Base-by-base conservation (phyloP, 805 yeast genomes). In the Peterozyma xylosa region DNA sequence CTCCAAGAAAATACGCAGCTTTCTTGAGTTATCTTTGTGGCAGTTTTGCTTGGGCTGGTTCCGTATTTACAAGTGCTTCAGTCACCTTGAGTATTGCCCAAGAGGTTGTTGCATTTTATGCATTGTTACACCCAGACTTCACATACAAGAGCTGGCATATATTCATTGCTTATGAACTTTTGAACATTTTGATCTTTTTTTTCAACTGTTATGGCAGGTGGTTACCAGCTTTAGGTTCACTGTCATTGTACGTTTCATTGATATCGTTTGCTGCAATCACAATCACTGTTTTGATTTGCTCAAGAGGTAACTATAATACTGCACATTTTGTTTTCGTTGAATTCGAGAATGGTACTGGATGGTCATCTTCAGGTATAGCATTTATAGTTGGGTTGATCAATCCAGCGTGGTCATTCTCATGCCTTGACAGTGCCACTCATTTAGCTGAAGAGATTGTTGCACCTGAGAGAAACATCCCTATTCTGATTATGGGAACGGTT, bases 341-440 rank as follows among this genome's bases (percentile, higher is more conserved):
- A 16, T 78, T 77, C 48, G 58, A 68, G 32, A 78, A 78, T 54
- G 70, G 63, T 30, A 78, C 85, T 1, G 86, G 86, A 35, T 80
- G 86, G 84, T 50, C 64, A 9, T 66, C 74, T 2, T 50, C 74
- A 1, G 86, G 75, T 29, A 71, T 80, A 58, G 82, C 85, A 0
- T 78, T 80, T 55, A 71, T 81, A 45, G 76, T 79, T n/a, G 87
- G 88, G n/a, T 60, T 81, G 39, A 73, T 81, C 50, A 80, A 80
- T 55, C 84, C 86, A 5, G 74, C 78, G 45, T 82, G 85, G 85
- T 75, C 82, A 9, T 80, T 80, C 63, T 70, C 79, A 27, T 80
- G 87, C 50, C 67, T 80, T 41, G 89, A 82, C 54, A 76, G 80
- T 45, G 86, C 86, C 2, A 78, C 86, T 2, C 88, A 82, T 53